Base-by-base conservation (phyloP, 768 basidiomycete species). In the Pisolithus orientalis region DNA sequence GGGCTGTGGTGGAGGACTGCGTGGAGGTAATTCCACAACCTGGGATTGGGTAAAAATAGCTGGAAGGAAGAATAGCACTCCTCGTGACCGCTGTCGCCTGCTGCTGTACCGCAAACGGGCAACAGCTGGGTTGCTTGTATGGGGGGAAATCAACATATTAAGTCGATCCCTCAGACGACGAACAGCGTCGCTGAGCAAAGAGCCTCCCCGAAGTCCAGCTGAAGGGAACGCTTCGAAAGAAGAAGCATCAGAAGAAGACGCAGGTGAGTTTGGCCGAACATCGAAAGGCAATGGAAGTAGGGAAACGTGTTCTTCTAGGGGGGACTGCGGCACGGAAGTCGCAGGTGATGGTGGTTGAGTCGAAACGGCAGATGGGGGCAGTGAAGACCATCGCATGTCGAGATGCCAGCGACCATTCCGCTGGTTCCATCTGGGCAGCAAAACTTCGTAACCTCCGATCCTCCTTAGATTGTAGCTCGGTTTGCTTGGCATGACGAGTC, bases 51-150 rank as follows among this genome's bases (percentile, higher is more conserved):
- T 76, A 64, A 90, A 86, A 59, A 89, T 83, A 32, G 88, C 86
- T 21, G 90, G 90, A 47, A 92, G 76, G 75, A 90, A 90, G 70
- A 87, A 90, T 46, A 90, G 68, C 39, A 88, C 80, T 32, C 85
- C 83, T 39, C 82, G 77, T 45, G 77, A 77, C 52, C 73, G 72
- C 52, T 79, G 72, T 24, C 67, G 68, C 51, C 79, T 69, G 44
- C 72, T 66, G 44, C 79, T 77, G 43, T 76, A 61, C 39, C 80
- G 76, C 1, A 78, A 75, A 28, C 79, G 74, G 1, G 77, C 73
- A 3, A 66, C 56, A 17, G 72, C 67, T 29, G 70, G 68, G 43
- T 60, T 49, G 17, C 66, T 62, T 29, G 70, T 69, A n/a, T 65
- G 64, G 32, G 71, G 69, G 8, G 77, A 68, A 50, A 84, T 65